Conservation (phyloP, 2,329 filamentous ascomycete genomes). For the Cytospora schulzeri region DNA sequence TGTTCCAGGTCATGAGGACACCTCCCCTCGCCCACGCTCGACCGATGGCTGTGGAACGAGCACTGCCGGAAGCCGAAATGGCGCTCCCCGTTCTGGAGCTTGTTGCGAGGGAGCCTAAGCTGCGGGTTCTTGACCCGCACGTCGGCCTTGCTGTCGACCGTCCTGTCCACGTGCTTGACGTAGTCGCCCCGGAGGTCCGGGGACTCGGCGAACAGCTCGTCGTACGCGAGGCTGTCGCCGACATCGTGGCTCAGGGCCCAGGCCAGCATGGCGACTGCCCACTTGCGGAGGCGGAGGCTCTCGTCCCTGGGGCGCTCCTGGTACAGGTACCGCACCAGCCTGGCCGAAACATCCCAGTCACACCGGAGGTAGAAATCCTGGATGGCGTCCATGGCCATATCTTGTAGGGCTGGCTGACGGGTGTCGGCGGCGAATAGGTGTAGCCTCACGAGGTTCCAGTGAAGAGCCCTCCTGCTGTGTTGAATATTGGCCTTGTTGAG, state of each 20-base stretch:
- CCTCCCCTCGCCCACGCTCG: conserved; percentile 54
- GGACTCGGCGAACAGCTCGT: conserved; percentile 37
- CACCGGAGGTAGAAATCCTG: conserved; percentile 61
- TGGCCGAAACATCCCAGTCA: conserved; percentile 59
- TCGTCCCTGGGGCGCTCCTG: conserved; percentile 52
- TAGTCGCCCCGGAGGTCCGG: conserved; percentile 55
- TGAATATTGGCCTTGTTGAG: conserved; percentile 31
- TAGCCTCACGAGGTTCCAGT: conserved; percentile 58
- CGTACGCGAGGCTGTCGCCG: conserved; percentile 33
- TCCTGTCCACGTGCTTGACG: conserved; percentile 53
- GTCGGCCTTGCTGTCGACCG: conserved; percentile 52
- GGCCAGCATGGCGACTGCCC: conserved; percentile 63
- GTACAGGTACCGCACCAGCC: conserved; percentile 56
- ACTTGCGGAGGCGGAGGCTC: conserved; percentile 57
- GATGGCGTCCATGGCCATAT: conserved; percentile 59
- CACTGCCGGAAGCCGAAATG: conserved; percentile 63
- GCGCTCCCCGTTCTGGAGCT: conserved; percentile 57
- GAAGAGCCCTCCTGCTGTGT: conserved; percentile 44
- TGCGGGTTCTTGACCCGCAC: conserved; percentile 62
- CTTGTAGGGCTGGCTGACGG: conserved; percentile 53
- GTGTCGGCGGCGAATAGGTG: conserved; percentile 60
- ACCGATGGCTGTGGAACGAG: conserved; percentile 61
- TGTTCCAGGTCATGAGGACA: conserved; percentile 42
- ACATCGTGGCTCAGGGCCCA: conserved; percentile 49
- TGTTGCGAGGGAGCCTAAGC: conserved; percentile 59